Evolutionary conservation across 352 stramenopile genomes (phyloP).

Genomic region (Pythium monospermum): DNA sequence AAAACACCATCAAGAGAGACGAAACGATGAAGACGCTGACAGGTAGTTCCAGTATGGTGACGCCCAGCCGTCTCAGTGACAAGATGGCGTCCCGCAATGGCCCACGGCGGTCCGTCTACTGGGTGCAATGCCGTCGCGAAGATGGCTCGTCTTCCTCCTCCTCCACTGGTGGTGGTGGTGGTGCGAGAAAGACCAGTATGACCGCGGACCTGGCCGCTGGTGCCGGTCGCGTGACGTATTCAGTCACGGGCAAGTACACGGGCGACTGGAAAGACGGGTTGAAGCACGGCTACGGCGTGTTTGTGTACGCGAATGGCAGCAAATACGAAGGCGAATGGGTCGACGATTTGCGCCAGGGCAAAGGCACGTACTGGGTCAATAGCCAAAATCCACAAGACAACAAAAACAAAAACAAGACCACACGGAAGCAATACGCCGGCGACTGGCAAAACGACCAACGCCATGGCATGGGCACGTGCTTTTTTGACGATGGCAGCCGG

Average conservation of each 20-base stretch:
- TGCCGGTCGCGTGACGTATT: constrained; percentile 44
- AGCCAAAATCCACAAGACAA: too few species aligned
- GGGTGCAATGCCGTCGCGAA: constrained; percentile 44
- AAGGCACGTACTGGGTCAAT: constrained; percentile 75
- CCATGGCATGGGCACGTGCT: constrained; percentile 76
- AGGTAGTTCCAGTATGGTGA: constrained; percentile 1
- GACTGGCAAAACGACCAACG: constrained; percentile 73
- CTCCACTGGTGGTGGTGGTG: too few species aligned
- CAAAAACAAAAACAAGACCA: constrained; percentile 52
- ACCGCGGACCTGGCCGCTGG: constrained; percentile 30
- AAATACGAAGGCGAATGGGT: constrained; percentile 89
- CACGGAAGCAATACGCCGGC: constrained; percentile 80
- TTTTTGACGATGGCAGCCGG: constrained; percentile 72
- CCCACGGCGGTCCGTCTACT: constrained; percentile 74
- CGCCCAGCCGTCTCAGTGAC: constrained; percentile 45
- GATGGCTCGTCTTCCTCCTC: constrained; percentile 20
- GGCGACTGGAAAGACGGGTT: constrained; percentile 91
- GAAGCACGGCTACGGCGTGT: constrained; percentile 90
- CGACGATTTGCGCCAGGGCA: constrained; percentile 75
- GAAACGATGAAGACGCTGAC: neutral
- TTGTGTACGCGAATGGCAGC: constrained; percentile 87
- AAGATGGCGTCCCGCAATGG: constrained; percentile 59
- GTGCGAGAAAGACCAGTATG: constrained; percentile 1
- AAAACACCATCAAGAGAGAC: too few species aligned
- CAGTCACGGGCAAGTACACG: constrained; percentile 83